Conservation (phyloP, 139 green algal genomes). For the Parachlorella kessleri region DNA sequence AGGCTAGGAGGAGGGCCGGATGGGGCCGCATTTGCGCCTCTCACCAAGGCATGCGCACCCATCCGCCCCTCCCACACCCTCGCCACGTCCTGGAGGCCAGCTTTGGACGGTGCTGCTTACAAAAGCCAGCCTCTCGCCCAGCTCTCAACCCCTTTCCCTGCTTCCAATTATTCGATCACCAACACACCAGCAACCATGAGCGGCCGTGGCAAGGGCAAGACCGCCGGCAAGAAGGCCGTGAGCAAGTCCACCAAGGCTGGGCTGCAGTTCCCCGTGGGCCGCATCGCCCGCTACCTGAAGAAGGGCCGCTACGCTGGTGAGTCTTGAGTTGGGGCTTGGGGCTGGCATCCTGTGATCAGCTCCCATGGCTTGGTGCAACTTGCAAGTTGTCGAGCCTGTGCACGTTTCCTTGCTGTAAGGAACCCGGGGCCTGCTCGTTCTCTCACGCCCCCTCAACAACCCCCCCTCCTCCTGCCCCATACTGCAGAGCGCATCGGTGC, state of each 20-base stretch:
- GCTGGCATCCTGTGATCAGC: no score
- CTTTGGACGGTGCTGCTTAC: neutral
- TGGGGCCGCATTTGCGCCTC: neutral
- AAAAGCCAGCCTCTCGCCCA: neutral
- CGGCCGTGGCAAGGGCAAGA: constrained; percentile 74
- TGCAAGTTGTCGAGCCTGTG: no score
- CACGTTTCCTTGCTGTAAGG: no score
- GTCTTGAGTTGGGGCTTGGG: no score
- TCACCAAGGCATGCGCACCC: no score
- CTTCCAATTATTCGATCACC: neutral
- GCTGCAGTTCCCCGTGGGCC: constrained; percentile 89
- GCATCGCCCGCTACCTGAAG: constrained; percentile 87
- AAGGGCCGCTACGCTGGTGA: constrained; percentile 88
- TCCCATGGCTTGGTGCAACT: no score
- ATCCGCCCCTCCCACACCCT: neutral
- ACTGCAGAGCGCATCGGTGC: constrained; percentile 19
- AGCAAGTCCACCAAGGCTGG: constrained; percentile 85
- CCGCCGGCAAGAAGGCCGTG: constrained; percentile 79
- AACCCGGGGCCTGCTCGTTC: no score
- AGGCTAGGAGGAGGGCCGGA: neutral
- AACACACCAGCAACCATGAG: constrained; percentile 62
- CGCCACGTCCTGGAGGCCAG: neutral
- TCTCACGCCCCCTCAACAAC: no score
- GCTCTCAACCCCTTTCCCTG: neutral
- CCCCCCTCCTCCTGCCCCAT: no score